These are phyloP conservation scores for Colletotrichum liriopes DNA, from an alignment of 2,329 filamentous ascomycete genomes.

Conservation along the genomic window DNA sequence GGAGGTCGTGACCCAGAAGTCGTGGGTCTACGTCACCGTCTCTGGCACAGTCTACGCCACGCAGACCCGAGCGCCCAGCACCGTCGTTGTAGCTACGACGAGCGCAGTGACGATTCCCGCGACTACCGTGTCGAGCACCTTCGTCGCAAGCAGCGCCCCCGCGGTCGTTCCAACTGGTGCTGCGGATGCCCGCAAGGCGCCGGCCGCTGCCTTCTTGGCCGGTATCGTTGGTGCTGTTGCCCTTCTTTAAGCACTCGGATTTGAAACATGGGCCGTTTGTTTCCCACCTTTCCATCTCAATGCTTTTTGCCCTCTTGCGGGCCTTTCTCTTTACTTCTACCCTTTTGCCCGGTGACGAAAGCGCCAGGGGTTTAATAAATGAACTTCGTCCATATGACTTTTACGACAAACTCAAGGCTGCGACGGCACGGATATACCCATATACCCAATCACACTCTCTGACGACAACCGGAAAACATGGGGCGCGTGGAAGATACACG, in stretches of 20 bases:
- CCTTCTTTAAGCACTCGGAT: slow-evolving; percentile 50
- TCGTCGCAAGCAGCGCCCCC: slow-evolving; percentile 44
- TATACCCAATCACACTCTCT: slow-evolving; percentile 35
- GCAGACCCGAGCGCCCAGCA: slow-evolving; percentile 47
- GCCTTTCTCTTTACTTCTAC: neutral
- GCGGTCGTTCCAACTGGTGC: slow-evolving; percentile 49
- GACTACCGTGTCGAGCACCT: slow-evolving; percentile 47
- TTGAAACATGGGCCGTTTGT: neutral
- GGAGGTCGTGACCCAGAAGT: slow-evolving; percentile 54
- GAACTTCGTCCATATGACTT: neutral
- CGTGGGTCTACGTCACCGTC: slow-evolving; percentile 49
- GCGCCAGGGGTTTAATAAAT: slow-evolving; percentile 8
- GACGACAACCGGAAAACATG: neutral
- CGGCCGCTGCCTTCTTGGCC: slow-evolving; percentile 55
- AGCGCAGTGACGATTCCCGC: slow-evolving; percentile 48
- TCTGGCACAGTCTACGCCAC: slow-evolving; percentile 49
- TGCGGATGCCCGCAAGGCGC: slow-evolving; percentile 52
- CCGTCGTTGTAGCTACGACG: slow-evolving; percentile 51
- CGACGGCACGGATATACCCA: slow-evolving; percentile 32
- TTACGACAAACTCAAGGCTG: slow-evolving; percentile 34
- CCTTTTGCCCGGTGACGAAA: neutral
- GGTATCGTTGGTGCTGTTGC: slow-evolving; percentile 57
- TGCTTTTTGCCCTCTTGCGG: neutral
- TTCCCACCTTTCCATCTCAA: neutral
- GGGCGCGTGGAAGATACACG: neutral